phyloP scores from a whole-genome alignment of 176 grass and related monocot species.

The Tillandsia fasciculata region DNA sequence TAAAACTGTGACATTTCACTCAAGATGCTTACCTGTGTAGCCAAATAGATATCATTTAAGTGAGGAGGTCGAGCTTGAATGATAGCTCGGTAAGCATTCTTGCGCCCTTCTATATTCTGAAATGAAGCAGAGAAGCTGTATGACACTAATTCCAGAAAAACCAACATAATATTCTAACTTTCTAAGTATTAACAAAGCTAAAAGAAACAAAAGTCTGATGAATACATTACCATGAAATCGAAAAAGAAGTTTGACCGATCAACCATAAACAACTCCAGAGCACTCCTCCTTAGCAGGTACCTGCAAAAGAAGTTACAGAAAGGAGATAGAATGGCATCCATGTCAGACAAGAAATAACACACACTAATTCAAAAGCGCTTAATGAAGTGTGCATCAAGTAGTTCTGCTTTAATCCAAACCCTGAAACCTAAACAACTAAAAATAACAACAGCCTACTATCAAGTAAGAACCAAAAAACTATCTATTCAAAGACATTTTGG shows the following conservation, averaged over 20 bases:
- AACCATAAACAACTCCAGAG: conserved; percentile 98
- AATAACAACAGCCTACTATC: no score
- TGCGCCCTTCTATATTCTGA: conserved; percentile 84
- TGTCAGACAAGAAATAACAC: conserved; percentile 11
- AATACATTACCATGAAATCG: conserved; percentile 75
- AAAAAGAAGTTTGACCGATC: conserved; percentile 98
- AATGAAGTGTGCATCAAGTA: background rate
- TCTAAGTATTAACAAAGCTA: background rate
- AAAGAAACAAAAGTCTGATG: conserved; percentile 9
- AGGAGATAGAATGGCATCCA: conserved; percentile 8
- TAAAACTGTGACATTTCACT: conserved; percentile 2
- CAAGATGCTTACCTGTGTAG: conserved; percentile 62
- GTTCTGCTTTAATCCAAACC: no score
- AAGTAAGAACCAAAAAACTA: no score
- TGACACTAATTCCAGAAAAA: conserved; percentile 15
- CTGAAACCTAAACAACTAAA: no score
- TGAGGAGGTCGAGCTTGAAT: conserved; percentile 80
- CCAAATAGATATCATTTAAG: conserved; percentile 93
- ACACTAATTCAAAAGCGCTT: conserved; percentile 16
- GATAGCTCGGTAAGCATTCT: conserved; percentile 89
- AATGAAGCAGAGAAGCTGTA: conserved; percentile 17
- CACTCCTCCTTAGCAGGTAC: conserved; percentile 90
- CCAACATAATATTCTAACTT: conserved; percentile 12
- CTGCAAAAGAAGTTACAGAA: conserved; percentile 33
- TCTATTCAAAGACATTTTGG: no score